Conservation (phyloP, 306 rosid genomes). For the Rosa multiflora region DNA sequence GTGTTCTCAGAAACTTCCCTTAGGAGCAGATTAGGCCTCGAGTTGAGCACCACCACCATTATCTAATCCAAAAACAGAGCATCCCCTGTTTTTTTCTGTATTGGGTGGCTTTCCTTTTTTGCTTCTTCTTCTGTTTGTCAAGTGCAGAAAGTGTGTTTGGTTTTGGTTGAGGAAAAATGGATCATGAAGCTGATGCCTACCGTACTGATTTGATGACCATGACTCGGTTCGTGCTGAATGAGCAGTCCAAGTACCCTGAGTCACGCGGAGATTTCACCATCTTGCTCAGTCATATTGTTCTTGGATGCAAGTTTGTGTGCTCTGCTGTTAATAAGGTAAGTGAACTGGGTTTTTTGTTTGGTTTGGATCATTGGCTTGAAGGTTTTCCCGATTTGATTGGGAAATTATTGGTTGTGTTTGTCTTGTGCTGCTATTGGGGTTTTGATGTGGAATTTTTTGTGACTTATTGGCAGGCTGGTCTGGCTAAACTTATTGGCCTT, state of each 20-base stretch:
- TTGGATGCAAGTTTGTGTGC: constrained; percentile 95
- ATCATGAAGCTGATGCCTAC: constrained; percentile 83
- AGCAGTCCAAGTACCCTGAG: constrained; percentile 81
- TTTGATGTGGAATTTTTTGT: neutral
- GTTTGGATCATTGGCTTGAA: neutral
- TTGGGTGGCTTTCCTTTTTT: neutral
- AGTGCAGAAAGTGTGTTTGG: neutral
- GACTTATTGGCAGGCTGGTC: constrained; percentile 69
- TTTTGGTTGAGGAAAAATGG: constrained; percentile 35
- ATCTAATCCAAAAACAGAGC: neutral
- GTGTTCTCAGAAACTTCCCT: constrained; percentile 37
- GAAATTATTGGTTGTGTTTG: neutral
- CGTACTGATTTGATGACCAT: constrained; percentile 97
- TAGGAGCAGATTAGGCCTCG: constrained; percentile 32
- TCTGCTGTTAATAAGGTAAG: constrained; percentile 81
- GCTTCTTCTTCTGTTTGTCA: neutral
- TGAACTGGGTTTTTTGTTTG: neutral
- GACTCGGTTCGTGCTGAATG: constrained; percentile 82
- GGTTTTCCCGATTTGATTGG: constrained; percentile 3
- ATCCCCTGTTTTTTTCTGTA: neutral
- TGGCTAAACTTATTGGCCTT: constrained; percentile 96
- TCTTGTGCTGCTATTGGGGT: neutral
- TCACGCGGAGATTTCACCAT: constrained; percentile 95
- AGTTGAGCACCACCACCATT: constrained; percentile 26
- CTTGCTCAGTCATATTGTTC: constrained; percentile 94